Evolutionary conservation across 495 filamentous ascomycete species (phyloP).

Genomic region (Penicillium goetzii): DNA sequence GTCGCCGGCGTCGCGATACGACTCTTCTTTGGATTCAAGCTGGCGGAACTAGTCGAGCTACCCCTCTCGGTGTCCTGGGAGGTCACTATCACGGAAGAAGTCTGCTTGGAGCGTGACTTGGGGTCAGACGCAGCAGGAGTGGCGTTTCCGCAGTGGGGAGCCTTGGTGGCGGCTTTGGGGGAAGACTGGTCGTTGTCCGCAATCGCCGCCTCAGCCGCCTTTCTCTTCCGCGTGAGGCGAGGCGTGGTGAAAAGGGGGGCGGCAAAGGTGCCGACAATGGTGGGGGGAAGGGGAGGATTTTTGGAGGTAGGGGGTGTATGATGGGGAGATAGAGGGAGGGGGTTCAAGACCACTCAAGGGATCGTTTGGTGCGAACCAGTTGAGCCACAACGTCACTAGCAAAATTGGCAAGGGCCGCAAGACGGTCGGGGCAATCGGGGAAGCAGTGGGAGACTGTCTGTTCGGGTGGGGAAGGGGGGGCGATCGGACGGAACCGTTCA

Average conservation of each 20-base stretch:
- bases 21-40: slow-evolving; percentile 19
- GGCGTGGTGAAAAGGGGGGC: slow-evolving; percentile 59
- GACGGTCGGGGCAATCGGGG: slow-evolving; percentile 3
- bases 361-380: slow-evolving; percentile 4
- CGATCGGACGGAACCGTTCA: slow-evolving; percentile 14
- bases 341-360: slow-evolving; percentile 8
- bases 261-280: slow-evolving; percentile 26
- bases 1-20: slow-evolving; percentile 52
- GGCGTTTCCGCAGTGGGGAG: slow-evolving; percentile 36
- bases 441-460: not conserved
- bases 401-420: slow-evolving; percentile 18
- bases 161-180: slow-evolving; percentile 43
- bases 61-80: slow-evolving; percentile 18
- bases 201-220: slow-evolving; percentile 78
- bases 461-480: slow-evolving; percentile 28
- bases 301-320: not conserved
- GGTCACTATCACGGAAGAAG: slow-evolving; percentile 9
- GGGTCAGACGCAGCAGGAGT: slow-evolving; percentile 19
- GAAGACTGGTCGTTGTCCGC: slow-evolving; percentile 50
- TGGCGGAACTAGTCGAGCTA: slow-evolving; percentile 14
- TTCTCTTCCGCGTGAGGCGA: slow-evolving; percentile 81
- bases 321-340: slow-evolving; percentile 6
- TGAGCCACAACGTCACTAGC: slow-evolving; percentile 27
- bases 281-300: not conserved
- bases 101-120: slow-evolving; percentile 20